Conservation (phyloP, 2,329 filamentous ascomycete species). For the Exutisphaerella laricina region DNA sequence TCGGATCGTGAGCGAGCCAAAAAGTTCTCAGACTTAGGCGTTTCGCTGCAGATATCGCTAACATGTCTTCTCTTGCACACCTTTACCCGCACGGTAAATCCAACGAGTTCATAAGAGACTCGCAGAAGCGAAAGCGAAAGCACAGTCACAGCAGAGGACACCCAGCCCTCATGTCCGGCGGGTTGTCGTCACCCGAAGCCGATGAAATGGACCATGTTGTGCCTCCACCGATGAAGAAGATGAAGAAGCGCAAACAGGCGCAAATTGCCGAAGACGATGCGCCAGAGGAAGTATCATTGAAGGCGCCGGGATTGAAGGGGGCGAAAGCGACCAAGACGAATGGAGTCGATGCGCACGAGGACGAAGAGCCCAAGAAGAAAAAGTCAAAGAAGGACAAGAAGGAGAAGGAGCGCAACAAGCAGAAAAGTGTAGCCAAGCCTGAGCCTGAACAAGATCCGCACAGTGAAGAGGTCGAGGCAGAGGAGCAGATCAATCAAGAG, state of each 20-base stretch:
- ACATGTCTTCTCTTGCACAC: neutral
- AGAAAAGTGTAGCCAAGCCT: constrained; percentile 9
- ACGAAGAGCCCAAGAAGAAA: constrained; percentile 22
- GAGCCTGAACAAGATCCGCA: constrained; percentile 9
- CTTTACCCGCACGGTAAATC: constrained; percentile 10
- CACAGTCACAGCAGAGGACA: constrained; percentile 18
- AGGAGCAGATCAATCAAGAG: constrained; percentile 29
- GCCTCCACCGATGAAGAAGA: constrained; percentile 21
- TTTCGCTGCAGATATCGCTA: too few species aligned
- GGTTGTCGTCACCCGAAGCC: constrained; percentile 26
- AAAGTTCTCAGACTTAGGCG: too few species aligned
- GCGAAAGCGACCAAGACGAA: constrained; percentile 12
- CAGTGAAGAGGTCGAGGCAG: constrained; percentile 19
- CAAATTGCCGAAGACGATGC: constrained; percentile 12
- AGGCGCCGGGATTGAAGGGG: constrained; percentile 4
- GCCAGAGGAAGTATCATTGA: constrained; percentile 1
- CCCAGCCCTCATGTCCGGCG: constrained; percentile 33
- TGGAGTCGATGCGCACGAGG: constrained; percentile 13
- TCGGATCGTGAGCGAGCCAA: too few species aligned
- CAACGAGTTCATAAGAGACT: constrained; percentile 25
- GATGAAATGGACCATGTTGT: constrained; percentile 21
- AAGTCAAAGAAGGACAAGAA: constrained; percentile 22
- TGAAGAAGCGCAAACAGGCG: constrained; percentile 29
- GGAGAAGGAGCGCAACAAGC: constrained; percentile 16
- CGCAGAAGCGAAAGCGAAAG: constrained; percentile 24